Evolutionary conservation across 352 stramenopile genomes (phyloP), one percentile per base, ranked within the genome.

Genomic region (Phytophthora ohioensis): DNA sequence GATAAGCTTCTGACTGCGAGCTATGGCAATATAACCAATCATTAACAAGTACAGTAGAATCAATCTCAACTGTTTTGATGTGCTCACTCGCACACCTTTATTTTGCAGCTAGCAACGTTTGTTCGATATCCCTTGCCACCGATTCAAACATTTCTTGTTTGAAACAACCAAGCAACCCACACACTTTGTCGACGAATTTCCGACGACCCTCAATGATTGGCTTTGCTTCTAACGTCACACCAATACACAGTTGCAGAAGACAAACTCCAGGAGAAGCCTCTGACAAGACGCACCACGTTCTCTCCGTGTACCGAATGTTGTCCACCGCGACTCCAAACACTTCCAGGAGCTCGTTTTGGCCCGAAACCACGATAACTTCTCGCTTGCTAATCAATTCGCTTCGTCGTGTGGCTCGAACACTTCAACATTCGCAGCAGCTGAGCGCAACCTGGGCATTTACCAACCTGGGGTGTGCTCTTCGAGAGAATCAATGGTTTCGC

Each of bases 401-500:
- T 31, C 51, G 57, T 17, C 68, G 57, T 7, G 6, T 80, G 6
- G 73, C 73, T n/a, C 15, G 60, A 10, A 13, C 71, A 4, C 55
- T 91, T 13, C 55, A 73, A 21, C 67, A 71, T 27, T 82, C 81
- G 2, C 71, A 84, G 10, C 76, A 90, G 11, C 11, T 87, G 11
- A 91, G 76, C 32, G 68, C 76, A 2, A 81, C 72, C 1, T 84
- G 72, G 69, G 64, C 69, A 0, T 90, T 88, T 36, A 48, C 56
- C 5, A 76, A 64, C 30, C 58, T 89, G 7, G 55, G 48, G 9
- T 58, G 70, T 13, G 38, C 76, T n/a, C n/a, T 91, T 31, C 57
- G 72, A 38, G 74, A 73, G 12, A 87, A 89, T 47, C 55, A 48
- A 11, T 90, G 80, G 80, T 35, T 88, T 46, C 64, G 61, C n/a